Percentiles rank a stretch among this genome's conserved stretches.
Conservation (phyloP, 495 filamentous ascomycete species). For the Penicillium roqueforti region DNA sequence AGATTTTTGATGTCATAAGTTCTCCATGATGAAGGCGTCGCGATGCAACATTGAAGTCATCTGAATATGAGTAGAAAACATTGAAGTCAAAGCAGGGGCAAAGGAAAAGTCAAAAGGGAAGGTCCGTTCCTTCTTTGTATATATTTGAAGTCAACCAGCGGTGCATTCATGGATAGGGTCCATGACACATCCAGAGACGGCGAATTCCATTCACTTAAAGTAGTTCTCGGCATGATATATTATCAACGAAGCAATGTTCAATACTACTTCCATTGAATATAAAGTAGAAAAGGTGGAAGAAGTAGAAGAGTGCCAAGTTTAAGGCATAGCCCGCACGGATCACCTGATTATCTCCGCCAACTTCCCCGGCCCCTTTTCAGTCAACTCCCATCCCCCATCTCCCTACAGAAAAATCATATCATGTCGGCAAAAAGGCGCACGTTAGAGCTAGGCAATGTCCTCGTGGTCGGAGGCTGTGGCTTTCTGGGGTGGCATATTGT, state of each 20-base stretch:
- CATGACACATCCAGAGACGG: no score
- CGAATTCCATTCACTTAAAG: no score
- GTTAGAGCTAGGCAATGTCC: slow-evolving; percentile 44
- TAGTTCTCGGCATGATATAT: no score
- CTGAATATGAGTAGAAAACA: no score
- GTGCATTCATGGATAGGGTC: no score
- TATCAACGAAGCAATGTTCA: no score
- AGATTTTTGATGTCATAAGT: neutral
- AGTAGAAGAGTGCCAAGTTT: neutral
- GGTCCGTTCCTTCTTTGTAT: no score
- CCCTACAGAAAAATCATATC: slow-evolving; percentile 2
- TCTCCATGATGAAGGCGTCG: no score
- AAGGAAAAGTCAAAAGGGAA: no score
- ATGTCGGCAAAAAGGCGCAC: slow-evolving; percentile 38
- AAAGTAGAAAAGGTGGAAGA: neutral
- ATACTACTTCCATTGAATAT: neutral
- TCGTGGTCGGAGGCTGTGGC: slow-evolving; percentile 55
- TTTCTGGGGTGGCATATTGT: slow-evolving; percentile 59
- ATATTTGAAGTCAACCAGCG: no score
- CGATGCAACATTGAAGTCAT: no score
- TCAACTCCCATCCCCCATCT: slow-evolving; percentile 2
- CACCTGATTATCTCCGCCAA: slow-evolving; percentile 19
- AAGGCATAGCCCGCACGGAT: slow-evolving; percentile 14
- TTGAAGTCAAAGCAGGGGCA: no score
- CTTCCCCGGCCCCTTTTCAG: slow-evolving; percentile 15